Base-by-base conservation (phyloP, 805 yeast genomes). In the Geotrichum ghanense region DNA sequence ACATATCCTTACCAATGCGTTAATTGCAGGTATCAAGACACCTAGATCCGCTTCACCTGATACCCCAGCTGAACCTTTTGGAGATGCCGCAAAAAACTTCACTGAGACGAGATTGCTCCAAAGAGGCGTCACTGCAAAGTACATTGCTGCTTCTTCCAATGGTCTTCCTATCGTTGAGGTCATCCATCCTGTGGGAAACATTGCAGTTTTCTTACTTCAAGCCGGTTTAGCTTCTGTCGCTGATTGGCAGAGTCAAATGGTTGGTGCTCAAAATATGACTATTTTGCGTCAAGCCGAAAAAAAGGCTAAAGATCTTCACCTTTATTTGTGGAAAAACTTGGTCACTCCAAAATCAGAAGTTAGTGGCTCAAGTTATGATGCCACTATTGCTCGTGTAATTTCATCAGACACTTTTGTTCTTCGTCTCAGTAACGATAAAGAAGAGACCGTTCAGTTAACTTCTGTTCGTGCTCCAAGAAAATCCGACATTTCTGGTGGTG, bases 391-490 rank as follows among this genome's bases (percentile, higher is more conserved):
- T 17, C 75, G 75, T 56, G 73, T 86, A 25, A 61, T 87, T 20
- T 75, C 80, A 3, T 75, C 83, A 9, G 95, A 87, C 56, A 80
- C 90, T 4, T 56, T 79, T 34, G 74, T 68, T 22, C 59, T 86
- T 9, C 72, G 78, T 41, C 63, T 73, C 34, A 76, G 68, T 37
- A 65, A 72, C 19, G 66, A 50, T 22, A 53, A 55, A 16, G 86
- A 79, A 51, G 57, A 69, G 46, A 75, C 84, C 19, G 88, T 83
- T 31, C 90, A 84, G 59, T 70, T 86, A 55, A 76, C 94, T 2
- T 83, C 92, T 1, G 56, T 84, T 41, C 73, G 94, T 52, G 83
- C 79, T 1, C 95, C 95, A 39, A 74, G 85, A 55, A 73, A 73
- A 45, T 64, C 70, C 39, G 92, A 83, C 53, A 58, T 77, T 25